Conservation (phyloP, 2,329 filamentous ascomycete species). For the Aspergillus ochraceus region DNA sequence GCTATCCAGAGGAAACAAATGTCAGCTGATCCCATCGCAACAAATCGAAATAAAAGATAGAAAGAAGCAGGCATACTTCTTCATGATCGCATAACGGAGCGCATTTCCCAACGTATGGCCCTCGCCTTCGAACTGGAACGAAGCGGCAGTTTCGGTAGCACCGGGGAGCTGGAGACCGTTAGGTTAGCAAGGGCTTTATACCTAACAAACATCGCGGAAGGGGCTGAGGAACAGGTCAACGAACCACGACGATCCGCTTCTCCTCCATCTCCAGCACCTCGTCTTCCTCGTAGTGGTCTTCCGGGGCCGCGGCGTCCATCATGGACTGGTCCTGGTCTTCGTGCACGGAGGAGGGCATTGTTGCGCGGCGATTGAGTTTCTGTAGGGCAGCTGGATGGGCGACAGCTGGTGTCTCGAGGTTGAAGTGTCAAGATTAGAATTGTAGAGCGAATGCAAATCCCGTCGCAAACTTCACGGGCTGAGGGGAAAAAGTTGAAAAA, state of each 20-base stretch:
- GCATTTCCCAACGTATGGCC: slow-evolving; percentile 96
- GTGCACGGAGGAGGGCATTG: slow-evolving; percentile 42
- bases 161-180: slow-evolving; percentile 67
- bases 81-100: slow-evolving; percentile 94
- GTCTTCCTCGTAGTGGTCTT: slow-evolving; percentile 51
- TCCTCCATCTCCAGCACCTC: slow-evolving; percentile 35
- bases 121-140: slow-evolving; percentile 91
- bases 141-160: slow-evolving; percentile 80
- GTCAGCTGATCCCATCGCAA: slow-evolving; percentile 2
- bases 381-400: neutral
- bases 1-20: slow-evolving; percentile 49
- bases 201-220: neutral
- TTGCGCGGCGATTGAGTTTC: neutral
- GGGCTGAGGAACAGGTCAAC: slow-evolving; percentile 2
- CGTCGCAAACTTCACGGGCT: slow-evolving; percentile 2
- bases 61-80: slow-evolving; percentile 68
- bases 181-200: neutral
- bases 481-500: slow-evolving; percentile 16
- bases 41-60: neutral
- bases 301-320: slow-evolving; percentile 35
- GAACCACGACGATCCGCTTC: slow-evolving; percentile 65
- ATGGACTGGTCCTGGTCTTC: slow-evolving; percentile 45
- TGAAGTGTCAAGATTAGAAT: neutral
- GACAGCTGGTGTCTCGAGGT: neutral
- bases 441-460: neutral